Percentiles rank a stretch among this genome's conserved stretches.
These are phyloP conservation scores for Lipomyces mesembrius DNA, from an alignment of 805 yeast species.

Conservation along the genomic window DNA sequence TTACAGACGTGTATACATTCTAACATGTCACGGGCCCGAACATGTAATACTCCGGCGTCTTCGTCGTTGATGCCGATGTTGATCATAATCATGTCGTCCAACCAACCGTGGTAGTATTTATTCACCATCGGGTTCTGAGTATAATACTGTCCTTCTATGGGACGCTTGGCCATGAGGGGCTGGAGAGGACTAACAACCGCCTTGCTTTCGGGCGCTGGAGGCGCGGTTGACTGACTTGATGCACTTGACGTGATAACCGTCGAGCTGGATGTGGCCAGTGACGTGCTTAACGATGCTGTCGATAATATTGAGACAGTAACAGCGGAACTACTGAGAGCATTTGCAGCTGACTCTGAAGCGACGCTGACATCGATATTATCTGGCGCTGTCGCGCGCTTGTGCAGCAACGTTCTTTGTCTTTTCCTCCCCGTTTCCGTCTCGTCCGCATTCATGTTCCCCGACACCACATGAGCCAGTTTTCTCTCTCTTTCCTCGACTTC, in stretches of 20 bases:
- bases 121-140: conserved; percentile 23
- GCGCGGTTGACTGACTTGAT: background rate
- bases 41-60: conserved; percentile 22
- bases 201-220: background rate
- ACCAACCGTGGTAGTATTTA: conserved; percentile 32
- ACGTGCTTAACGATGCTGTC: background rate
- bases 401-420: background rate
- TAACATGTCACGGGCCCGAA: conserved; percentile 24
- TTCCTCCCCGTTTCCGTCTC: background rate
- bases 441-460: background rate
- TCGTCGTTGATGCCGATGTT: conserved; percentile 24
- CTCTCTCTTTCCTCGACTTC: background rate
- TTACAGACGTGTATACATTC: conserved; percentile 24
- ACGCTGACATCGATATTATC: background rate
- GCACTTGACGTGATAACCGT: background rate
- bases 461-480: background rate
- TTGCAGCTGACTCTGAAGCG: background rate
- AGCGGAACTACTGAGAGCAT: background rate
- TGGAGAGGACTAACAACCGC: background rate
- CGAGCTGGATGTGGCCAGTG: background rate
- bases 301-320: background rate
- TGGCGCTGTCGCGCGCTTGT: background rate
- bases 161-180: background rate
- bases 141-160: background rate
- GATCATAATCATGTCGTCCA: conserved; percentile 29